A percentile compares a stretch with the other conserved stretches of the same genome.
These are phyloP conservation scores for Rubia tinctorum DNA, from an alignment of 305 asterid genomes.

Conservation along the genomic window DNA sequence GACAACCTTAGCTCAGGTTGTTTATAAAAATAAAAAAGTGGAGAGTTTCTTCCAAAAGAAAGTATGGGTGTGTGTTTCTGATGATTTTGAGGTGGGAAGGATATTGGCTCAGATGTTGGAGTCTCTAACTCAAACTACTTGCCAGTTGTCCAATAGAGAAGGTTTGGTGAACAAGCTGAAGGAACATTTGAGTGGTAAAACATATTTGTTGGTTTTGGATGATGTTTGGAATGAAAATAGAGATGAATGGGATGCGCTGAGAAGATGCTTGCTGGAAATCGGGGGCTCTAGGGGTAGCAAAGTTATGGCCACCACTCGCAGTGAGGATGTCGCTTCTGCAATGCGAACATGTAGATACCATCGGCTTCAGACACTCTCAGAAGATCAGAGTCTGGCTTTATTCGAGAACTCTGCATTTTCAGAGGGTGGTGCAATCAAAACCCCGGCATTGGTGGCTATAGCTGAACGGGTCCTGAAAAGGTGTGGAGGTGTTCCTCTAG, in stretches of 20 bases:
- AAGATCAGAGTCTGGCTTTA: neutral
- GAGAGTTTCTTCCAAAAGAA: slow-evolving; percentile 16
- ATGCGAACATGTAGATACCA: neutral
- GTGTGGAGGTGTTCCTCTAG: slow-evolving; percentile 28
- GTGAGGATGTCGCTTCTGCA: neutral
- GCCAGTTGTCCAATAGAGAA: slow-evolving; percentile 20
- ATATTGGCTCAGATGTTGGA: slow-evolving; percentile 24
- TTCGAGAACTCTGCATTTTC: slow-evolving; percentile 11
- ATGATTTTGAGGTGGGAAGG: slow-evolving; percentile 20
- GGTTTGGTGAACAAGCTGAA: slow-evolving; percentile 19
- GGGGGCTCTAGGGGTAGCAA: neutral
- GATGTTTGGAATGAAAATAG: neutral
- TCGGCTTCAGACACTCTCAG: slow-evolving; percentile 10
- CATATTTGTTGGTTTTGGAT: neutral
- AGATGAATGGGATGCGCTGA: neutral
- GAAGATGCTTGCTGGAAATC: neutral
- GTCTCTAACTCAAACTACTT: slow-evolving; percentile 6
- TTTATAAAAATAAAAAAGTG: slow-evolving; percentile 16
- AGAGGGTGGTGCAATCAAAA: slow-evolving; percentile 16
- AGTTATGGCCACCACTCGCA: neutral
- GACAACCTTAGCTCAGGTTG: slow-evolving; percentile 26
- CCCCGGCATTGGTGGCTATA: slow-evolving; percentile 17
- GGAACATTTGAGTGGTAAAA: slow-evolving; percentile 20
- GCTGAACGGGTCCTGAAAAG: slow-evolving; percentile 21
- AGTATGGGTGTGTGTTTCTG: slow-evolving; percentile 32